These are phyloP conservation scores for Filosporella fistucella DNA, from an alignment of 495 filamentous ascomycete genomes.

Conservation along the genomic window DNA sequence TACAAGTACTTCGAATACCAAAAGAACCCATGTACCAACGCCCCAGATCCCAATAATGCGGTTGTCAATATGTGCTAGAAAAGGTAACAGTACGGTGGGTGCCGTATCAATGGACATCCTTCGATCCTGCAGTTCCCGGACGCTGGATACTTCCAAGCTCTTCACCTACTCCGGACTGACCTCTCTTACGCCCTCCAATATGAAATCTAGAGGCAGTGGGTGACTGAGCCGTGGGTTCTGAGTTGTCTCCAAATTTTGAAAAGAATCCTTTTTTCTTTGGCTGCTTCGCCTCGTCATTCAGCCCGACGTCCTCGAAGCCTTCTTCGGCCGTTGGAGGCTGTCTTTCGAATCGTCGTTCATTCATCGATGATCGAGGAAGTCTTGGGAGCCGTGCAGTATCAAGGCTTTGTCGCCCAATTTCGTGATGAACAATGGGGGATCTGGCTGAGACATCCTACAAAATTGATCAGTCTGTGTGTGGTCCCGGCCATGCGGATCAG, in stretches of 20 bases:
- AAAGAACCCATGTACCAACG: constrained; percentile 2
- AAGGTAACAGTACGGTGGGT: no score
- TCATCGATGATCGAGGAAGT: constrained; percentile 47
- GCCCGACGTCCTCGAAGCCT: constrained; percentile 84
- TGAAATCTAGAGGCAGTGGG: constrained; percentile 56
- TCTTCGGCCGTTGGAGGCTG: constrained; percentile 65
- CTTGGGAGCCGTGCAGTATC: constrained; percentile 63
- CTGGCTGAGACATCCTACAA: constrained; percentile 85
- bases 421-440: constrained; percentile 64
- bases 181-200: constrained; percentile 68
- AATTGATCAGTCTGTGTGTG: neutral
- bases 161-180: constrained; percentile 66
- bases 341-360: constrained; percentile 38
- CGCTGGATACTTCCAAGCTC: constrained; percentile 52
- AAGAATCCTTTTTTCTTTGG: constrained; percentile 82
- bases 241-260: constrained; percentile 68
- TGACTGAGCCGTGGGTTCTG: constrained; percentile 34
- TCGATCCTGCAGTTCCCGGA: constrained; percentile 16
- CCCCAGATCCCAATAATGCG: neutral
- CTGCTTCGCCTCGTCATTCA: constrained; percentile 54
- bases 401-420: constrained; percentile 68
- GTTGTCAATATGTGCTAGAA: neutral
- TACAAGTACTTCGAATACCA: no score
- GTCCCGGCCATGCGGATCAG: constrained; percentile 14
- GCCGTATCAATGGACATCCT: no score